A percentile compares a stretch with the other conserved stretches of the same genome.
phyloP scores from a whole-genome alignment of 1,284 basidiomycete genomes.

The Puccinia horiana region DNA sequence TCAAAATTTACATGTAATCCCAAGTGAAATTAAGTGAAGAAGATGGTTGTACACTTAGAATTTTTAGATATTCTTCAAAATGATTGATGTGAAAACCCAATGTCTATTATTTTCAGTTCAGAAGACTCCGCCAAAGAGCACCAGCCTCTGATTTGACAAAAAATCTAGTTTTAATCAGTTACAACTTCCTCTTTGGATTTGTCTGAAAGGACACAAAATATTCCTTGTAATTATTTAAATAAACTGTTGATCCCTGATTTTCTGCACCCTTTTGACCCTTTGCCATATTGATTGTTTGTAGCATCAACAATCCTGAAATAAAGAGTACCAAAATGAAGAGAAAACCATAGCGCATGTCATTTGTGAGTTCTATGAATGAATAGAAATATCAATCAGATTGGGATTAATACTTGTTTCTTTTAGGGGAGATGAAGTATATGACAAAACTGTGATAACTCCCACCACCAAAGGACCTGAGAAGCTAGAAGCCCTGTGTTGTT shows the following conservation, averaged over 20 bases:
- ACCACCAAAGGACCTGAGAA: conserved; percentile 18
- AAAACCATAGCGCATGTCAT: conserved; percentile 39
- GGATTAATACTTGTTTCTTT: background rate
- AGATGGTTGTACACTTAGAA: no score
- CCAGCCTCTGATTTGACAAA: no score
- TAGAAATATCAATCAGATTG: background rate
- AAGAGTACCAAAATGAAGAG: conserved; percentile 16
- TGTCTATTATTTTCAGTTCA: no score
- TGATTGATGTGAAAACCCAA: no score
- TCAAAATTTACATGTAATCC: no score
- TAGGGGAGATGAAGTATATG: background rate
- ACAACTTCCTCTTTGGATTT: background rate
- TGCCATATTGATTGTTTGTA: conserved; percentile 22
- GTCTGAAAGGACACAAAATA: background rate
- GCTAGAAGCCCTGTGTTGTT: conserved; percentile 25
- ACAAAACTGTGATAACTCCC: conserved; percentile 33
- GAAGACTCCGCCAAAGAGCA: no score
- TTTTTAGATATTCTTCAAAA: no score
- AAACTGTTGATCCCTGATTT: background rate
- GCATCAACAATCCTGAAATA: background rate
- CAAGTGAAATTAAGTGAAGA: no score
- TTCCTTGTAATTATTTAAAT: background rate
- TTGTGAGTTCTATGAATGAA: conserved; percentile 6
- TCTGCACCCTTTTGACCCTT: conserved; percentile 8
- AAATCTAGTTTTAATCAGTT: no score